These are phyloP conservation scores for Lolium multiflorum DNA, from an alignment of 176 grass and related monocot species.

Conservation along the genomic window DNA sequence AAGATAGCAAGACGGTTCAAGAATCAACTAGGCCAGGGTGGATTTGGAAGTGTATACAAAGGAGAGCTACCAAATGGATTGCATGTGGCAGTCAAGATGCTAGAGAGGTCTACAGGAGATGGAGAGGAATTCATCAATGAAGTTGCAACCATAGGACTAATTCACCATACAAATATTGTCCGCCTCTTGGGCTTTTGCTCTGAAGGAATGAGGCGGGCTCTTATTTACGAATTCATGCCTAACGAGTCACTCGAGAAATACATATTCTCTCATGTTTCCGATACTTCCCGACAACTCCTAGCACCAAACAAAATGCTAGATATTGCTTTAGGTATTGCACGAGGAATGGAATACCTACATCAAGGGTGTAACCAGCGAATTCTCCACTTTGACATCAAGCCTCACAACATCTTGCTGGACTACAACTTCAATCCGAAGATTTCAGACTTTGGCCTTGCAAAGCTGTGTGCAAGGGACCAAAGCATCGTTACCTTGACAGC, in stretches of 20 bases:
- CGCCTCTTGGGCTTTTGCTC: constrained; percentile 5
- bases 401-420: not conserved
- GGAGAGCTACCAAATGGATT: not conserved
- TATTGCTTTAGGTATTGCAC: not conserved
- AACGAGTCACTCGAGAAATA: constrained; percentile 1
- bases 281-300: not conserved
- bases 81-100: not conserved
- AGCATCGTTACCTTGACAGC: not conserved
- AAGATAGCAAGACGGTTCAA: constrained; percentile 21
- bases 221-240: constrained; percentile 18
- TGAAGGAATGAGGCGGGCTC: not conserved
- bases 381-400: constrained; percentile 10
- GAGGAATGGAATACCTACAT: constrained; percentile 11
- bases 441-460: constrained; percentile 3
- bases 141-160: not conserved
- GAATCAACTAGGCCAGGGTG: not conserved
- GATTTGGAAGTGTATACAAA: constrained; percentile 13
- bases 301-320: not conserved
- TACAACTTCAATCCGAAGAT: constrained; percentile 3
- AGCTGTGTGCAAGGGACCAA: constrained; percentile 16
- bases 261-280: not conserved
- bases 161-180: constrained; percentile 7
- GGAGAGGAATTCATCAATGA: constrained; percentile 14
- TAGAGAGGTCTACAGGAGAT: not conserved
- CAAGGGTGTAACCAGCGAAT: not conserved